Percentiles rank a stretch among this genome's conserved stretches.
phyloP scores from a whole-genome alignment of 1,284 basidiomycete species.

The Takashimella koratensis region DNA sequence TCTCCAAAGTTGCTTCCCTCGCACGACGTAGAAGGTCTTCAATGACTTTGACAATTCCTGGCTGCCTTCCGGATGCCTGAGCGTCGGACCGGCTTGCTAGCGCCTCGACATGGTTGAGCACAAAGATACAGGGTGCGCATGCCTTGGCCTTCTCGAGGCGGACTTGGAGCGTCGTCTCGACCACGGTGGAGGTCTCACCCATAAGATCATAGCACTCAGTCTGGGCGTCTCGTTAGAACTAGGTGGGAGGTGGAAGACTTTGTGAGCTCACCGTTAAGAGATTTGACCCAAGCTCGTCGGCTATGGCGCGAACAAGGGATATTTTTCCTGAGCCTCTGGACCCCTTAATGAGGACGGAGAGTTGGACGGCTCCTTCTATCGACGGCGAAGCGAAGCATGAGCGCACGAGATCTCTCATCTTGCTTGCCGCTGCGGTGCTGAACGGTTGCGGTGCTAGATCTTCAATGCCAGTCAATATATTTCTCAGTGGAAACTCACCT shows the following conservation, averaged over 20 bases:
- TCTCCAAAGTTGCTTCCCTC: constrained; percentile 12
- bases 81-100: constrained; percentile 68
- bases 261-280: constrained; percentile 67
- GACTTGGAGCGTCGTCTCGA: constrained; percentile 70
- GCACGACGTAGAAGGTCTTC: constrained; percentile 21
- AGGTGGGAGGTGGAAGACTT: background rate
- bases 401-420: constrained; percentile 32
- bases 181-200: constrained; percentile 74
- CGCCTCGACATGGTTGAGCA: constrained; percentile 81
- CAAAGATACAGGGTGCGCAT: constrained; percentile 80
- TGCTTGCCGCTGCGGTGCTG: constrained; percentile 11
- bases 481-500: constrained; percentile 17
- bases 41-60: constrained; percentile 35
- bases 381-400: constrained; percentile 23
- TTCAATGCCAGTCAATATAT: constrained; percentile 1
- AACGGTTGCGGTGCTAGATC: constrained; percentile 26
- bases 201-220: constrained; percentile 82
- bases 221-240: constrained; percentile 50
- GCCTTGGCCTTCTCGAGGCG: constrained; percentile 73
- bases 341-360: constrained; percentile 53
- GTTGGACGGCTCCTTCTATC: constrained; percentile 21
- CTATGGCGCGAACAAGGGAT: constrained; percentile 38
- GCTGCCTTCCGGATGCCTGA: constrained; percentile 55
- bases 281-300: constrained; percentile 56
- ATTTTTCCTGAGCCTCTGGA: constrained; percentile 54